Evolutionary conservation across 768 basidiomycete species (phyloP), one percentile per base, ranked within the genome.

Genomic region (Crepidotus variabilis): DNA sequence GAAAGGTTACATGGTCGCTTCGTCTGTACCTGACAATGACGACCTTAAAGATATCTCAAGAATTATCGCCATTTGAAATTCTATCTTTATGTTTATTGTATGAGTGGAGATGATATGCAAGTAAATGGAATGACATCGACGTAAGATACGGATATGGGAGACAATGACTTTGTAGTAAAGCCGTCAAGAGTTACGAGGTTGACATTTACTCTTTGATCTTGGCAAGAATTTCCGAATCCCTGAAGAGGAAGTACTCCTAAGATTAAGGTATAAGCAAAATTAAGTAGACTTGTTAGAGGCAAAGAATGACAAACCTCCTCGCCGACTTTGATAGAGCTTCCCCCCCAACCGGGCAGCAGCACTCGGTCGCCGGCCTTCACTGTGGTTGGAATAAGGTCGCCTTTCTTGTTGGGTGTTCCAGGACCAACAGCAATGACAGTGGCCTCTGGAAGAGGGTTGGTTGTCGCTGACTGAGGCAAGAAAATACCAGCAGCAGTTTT

Each of bases 401-500:
- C 96, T 1, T 92, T 84, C 77, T 92, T 93, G 78, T 90, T 83
- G 20, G 86, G 88, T n/a, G 90, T 90, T 32, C 97, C 97, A 33
- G 96, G 96, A 55, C 96, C 96, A 49, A 92, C 88, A 23, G 97
- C 92, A 69, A 98, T 88, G 67, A 97, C 96, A 28, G 93, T 96
- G 5, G 94, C 96, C 75, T 98, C 96, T 1, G 96, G 94, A n/a
- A 98, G 82, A 21, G 94, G 94, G 63, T 72, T 85, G 61, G 71
- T 82, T 23, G 92, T 94, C 5, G 90, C 85, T 1, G 94, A 92
- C 0, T 90, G 83, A n/a, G 97, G 97, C 47, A 99, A 81, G 84
- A 94, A 94, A 69, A 99, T 87, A 34, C 97, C 97, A 21, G 89
- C 75, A 2, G 97, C 90, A n/a, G 96, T 99, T 95, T 98, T 97